A percentile compares a stretch with the other conserved stretches of the same genome.
Evolutionary conservation across 2,329 filamentous ascomycete species (phyloP).

Genomic region (Phyllosticta ampelicida): DNA sequence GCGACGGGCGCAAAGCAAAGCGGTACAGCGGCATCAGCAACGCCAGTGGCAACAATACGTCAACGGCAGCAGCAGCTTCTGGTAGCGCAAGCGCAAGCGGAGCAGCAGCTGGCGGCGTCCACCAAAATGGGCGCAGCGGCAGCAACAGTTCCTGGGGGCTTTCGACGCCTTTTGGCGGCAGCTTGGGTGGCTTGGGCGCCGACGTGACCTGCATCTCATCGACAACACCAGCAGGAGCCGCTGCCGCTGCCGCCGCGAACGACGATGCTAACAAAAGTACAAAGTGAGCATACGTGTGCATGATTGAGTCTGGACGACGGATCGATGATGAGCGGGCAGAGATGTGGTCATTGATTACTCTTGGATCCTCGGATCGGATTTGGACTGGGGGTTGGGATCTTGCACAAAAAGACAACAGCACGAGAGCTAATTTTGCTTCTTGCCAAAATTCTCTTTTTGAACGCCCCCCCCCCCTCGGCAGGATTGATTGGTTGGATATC

Average conservation of each 20-base stretch:
- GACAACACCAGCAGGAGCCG: background rate
- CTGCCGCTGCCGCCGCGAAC: background rate
- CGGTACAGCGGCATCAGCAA: background rate
- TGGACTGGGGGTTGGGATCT: too few species aligned
- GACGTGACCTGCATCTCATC: background rate
- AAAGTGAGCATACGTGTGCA: background rate
- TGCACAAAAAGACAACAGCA: too few species aligned
- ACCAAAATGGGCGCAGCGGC: background rate
- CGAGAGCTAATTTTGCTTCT: too few species aligned
- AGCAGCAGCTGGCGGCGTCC: background rate
- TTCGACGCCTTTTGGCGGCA: background rate
- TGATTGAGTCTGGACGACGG: background rate
- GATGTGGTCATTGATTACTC: background rate
- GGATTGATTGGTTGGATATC: too few species aligned
- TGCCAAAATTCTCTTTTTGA: too few species aligned
- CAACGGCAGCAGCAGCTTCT: background rate
- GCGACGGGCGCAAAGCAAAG: background rate
- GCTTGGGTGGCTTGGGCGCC: background rate
- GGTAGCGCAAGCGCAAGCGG: background rate
- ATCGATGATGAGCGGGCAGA: too few species aligned
- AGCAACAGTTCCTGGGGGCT: background rate
- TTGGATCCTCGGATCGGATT: background rate
- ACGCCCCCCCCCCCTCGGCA: too few species aligned
- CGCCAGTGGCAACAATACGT: background rate
- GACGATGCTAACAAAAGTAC: background rate